Percentiles rank a stretch among this genome's conserved stretches.
Evolutionary conservation across 2,329 filamentous ascomycete genomes (phyloP).

Genomic region (Chaetomium globosum): DNA sequence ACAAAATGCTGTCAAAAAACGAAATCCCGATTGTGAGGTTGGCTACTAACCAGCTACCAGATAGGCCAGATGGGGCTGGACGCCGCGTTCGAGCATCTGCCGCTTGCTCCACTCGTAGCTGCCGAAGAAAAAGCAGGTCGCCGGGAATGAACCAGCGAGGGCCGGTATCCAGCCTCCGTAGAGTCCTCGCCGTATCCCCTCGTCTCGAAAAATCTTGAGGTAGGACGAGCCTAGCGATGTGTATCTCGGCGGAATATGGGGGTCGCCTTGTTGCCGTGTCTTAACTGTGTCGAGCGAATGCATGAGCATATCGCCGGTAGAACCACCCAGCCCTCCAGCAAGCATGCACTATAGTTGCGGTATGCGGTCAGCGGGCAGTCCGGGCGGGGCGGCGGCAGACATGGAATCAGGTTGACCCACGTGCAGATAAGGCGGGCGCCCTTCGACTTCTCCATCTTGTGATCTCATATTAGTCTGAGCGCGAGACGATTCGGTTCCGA

Average conservation of each 20-base stretch:
- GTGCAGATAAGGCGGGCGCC: conserved; percentile 65
- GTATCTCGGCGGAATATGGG: conserved; percentile 89
- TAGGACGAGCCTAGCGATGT: conserved; percentile 88
- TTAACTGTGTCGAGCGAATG: conserved; percentile 98
- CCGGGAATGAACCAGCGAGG: conserved; percentile 87
- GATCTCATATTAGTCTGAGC: conserved; percentile 44
- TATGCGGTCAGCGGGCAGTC: conserved; percentile 24
- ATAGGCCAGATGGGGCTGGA: conserved; percentile 83
- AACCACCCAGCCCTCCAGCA: conserved; percentile 88
- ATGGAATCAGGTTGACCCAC: conserved; percentile 48
- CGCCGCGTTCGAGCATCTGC: conserved; percentile 78
- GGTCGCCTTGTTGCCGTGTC: conserved; percentile 95
- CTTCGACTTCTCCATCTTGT: conserved; percentile 54
- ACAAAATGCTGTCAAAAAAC: conserved; percentile 15
- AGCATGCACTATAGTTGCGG: conserved; percentile 73
- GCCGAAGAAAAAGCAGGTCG: conserved; percentile 93
- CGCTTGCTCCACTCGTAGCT: conserved; percentile 96
- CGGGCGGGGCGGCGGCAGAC: conserved; percentile 9
- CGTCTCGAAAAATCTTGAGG: conserved; percentile 88
- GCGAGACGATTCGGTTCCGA: conserved; percentile 28
- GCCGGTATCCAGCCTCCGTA: conserved; percentile 95
- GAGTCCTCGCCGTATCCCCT: conserved; percentile 80
- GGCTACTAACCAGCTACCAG: conserved; percentile 69
- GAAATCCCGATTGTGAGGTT: not conserved
- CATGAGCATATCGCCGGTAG: conserved; percentile 96